A percentile compares a stretch with the other conserved stretches of the same genome.
Evolutionary conservation across 108 stramenopile genomes (phyloP).

Genomic region (Epithemia pelagica): DNA sequence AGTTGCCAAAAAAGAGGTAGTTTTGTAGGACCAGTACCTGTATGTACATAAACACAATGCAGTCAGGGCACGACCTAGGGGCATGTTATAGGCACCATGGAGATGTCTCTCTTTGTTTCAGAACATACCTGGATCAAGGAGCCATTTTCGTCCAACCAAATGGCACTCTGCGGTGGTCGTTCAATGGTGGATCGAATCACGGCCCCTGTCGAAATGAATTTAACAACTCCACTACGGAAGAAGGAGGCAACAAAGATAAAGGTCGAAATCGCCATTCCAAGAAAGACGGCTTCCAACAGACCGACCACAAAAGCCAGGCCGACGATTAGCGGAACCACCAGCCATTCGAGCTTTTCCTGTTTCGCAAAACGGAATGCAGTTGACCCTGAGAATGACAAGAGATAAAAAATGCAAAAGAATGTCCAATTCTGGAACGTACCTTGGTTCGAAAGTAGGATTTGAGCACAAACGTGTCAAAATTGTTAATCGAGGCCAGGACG

Average conservation of each 20-base stretch:
- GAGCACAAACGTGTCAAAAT: conserved; percentile 47
- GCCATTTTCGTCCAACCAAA: conserved; percentile 66
- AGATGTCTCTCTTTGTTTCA: too few relatives aligned
- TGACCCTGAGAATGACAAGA: too few relatives aligned
- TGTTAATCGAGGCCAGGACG: conserved; percentile 51
- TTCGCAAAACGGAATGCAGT: too few relatives aligned
- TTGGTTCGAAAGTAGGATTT: conserved; percentile 50
- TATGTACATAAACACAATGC: conserved; percentile 58
- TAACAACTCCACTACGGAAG: conserved; percentile 62
- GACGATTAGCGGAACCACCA: conserved; percentile 67
- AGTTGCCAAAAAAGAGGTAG: conserved; percentile 82
- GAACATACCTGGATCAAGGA: conserved; percentile 47
- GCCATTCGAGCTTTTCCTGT: conserved; percentile 40
- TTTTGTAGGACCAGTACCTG: conserved; percentile 70
- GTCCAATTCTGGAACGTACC: neutral
- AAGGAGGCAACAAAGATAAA: conserved; percentile 74
- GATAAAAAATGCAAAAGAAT: too few relatives aligned
- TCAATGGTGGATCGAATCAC: conserved; percentile 64
- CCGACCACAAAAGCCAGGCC: conserved; percentile 42
- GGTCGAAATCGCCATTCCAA: conserved; percentile 61
- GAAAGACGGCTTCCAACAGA: conserved; percentile 47
- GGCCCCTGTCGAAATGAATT: conserved; percentile 55
- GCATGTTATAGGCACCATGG: too few relatives aligned
- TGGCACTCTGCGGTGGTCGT: conserved; percentile 32
- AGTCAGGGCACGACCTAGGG: too few relatives aligned